phyloP scores from a whole-genome alignment of 202 grass and related monocot species.

The Bolboschoenoplectus hybrid region DNA sequence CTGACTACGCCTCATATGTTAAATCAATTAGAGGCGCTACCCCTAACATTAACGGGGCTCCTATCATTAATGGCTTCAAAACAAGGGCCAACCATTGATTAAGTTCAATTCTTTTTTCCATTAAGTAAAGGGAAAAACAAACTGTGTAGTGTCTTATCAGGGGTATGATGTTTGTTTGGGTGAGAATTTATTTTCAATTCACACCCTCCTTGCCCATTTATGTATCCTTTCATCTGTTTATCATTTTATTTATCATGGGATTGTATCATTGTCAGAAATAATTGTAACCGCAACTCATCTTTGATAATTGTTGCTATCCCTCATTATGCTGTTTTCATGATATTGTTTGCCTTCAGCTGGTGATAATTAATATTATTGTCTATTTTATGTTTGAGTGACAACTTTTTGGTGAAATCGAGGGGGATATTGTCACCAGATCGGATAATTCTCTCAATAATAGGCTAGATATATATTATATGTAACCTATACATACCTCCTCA shows the following conservation, averaged over 20 bases:
- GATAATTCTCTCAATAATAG: not conserved
- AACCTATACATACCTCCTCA: not conserved
- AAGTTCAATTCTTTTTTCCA: constrained; percentile 42
- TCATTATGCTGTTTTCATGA: not conserved
- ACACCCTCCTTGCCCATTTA: constrained; percentile 41
- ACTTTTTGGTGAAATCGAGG: constrained; percentile 45
- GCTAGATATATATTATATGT: not conserved
- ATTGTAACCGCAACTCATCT: constrained; percentile 1
- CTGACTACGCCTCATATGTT: constrained; percentile 76
- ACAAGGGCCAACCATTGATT: constrained; percentile 59
- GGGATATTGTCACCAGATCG: constrained; percentile 7
- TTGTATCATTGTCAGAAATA: constrained; percentile 24
- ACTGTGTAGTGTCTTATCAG: constrained; percentile 46
- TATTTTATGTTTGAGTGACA: constrained; percentile 22
- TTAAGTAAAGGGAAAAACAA: constrained; percentile 20
- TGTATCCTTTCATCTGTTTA: constrained; percentile 47
- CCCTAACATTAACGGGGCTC: constrained; percentile 47
- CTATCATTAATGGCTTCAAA: constrained; percentile 67
- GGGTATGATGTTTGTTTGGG: constrained; percentile 23
- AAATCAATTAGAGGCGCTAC: constrained; percentile 67
- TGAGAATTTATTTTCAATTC: constrained; percentile 50
- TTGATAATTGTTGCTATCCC: not conserved
- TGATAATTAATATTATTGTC: not conserved
- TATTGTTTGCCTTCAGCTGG: not conserved
- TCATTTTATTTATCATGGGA: constrained; percentile 31